Percentiles rank a stretch among this genome's conserved stretches.
Conservation (phyloP, 495 filamentous ascomycete genomes). For the Penicillium mononematosum region DNA sequence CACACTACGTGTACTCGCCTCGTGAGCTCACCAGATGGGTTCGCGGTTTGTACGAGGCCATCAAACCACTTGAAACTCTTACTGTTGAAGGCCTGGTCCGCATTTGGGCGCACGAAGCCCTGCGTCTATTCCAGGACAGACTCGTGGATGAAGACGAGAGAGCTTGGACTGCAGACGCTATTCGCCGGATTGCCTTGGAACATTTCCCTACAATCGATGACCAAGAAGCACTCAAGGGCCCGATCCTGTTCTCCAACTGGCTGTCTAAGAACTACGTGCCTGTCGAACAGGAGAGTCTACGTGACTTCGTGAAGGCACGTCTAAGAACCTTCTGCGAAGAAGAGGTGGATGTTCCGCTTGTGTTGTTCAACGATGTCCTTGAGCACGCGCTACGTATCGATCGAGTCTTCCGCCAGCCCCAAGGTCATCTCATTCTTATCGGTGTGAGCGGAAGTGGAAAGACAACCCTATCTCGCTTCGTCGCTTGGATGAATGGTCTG, state of each 20-base stretch:
- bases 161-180: slow-evolving; percentile 86
- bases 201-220: slow-evolving; percentile 93
- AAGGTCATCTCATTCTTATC: slow-evolving; percentile 96
- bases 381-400: slow-evolving; percentile 98
- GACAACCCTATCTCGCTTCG: slow-evolving; percentile 95
- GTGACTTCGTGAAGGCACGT: slow-evolving; percentile 95
- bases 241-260: slow-evolving; percentile 98
- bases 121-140: slow-evolving; percentile 95
- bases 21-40: slow-evolving; percentile 98
- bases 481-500: slow-evolving; percentile 99
- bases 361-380: slow-evolving; percentile 96
- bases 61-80: slow-evolving; percentile 84
- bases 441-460: slow-evolving; percentile 98
- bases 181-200: slow-evolving; percentile 80
- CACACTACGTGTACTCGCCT: slow-evolving; percentile 98
- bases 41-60: slow-evolving; percentile 93
- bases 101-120: slow-evolving; percentile 97
- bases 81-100: slow-evolving; percentile 88
- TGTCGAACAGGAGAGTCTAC: slow-evolving; percentile 88
- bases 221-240: slow-evolving; percentile 80
- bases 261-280: slow-evolving; percentile 98
- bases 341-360: slow-evolving; percentile 96
- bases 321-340: slow-evolving; percentile 99
- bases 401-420: slow-evolving; percentile 95
- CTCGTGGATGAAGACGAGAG: slow-evolving; percentile 92